These are phyloP conservation scores for Penicilliopsis zonata DNA, from an alignment of 495 filamentous ascomycete genomes.

Conservation along the genomic window DNA sequence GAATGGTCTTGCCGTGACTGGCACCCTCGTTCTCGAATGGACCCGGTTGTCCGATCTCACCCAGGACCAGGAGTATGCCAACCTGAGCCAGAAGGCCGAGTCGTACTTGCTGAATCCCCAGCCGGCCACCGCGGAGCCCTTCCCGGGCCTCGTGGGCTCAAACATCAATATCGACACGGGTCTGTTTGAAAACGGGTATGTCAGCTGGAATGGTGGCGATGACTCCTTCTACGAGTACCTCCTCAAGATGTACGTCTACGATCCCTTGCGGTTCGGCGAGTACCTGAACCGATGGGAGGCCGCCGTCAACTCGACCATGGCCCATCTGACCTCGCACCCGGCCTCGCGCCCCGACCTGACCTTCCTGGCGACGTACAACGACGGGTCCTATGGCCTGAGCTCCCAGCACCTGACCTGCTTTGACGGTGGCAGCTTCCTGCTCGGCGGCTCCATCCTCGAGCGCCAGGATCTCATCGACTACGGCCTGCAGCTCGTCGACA, in stretches of 20 bases:
- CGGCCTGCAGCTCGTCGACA: constrained; percentile 60
- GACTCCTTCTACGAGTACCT: constrained; percentile 90
- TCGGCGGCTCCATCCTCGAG: constrained; percentile 63
- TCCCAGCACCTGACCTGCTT: constrained; percentile 73
- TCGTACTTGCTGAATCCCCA: constrained; percentile 57
- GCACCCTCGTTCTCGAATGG: constrained; percentile 76
- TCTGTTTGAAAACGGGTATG: constrained; percentile 49
- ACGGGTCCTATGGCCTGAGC: constrained; percentile 34
- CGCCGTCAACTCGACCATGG: constrained; percentile 67
- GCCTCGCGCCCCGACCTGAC: constrained; percentile 57
- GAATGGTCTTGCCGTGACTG: constrained; percentile 61
- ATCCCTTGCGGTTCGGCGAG: constrained; percentile 45
- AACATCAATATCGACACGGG: constrained; percentile 52
- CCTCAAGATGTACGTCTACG: constrained; percentile 88
- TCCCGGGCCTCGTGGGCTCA: constrained; percentile 65
- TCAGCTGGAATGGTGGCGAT: constrained; percentile 70
- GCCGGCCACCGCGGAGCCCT: constrained; percentile 54
- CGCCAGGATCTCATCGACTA: constrained; percentile 56
- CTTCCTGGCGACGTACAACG: constrained; percentile 54
- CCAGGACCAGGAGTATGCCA: constrained; percentile 50
- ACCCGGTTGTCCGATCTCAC: constrained; percentile 70
- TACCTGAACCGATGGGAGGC: constrained; percentile 67
- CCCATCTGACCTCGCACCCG: constrained; percentile 63
- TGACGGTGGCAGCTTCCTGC: constrained; percentile 74
- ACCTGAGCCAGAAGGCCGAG: constrained; percentile 56